Evolutionary conservation across 176 grass and related monocot species (phyloP), one percentile per base, ranked within the genome.

Genomic region (Zea mays): DNA sequence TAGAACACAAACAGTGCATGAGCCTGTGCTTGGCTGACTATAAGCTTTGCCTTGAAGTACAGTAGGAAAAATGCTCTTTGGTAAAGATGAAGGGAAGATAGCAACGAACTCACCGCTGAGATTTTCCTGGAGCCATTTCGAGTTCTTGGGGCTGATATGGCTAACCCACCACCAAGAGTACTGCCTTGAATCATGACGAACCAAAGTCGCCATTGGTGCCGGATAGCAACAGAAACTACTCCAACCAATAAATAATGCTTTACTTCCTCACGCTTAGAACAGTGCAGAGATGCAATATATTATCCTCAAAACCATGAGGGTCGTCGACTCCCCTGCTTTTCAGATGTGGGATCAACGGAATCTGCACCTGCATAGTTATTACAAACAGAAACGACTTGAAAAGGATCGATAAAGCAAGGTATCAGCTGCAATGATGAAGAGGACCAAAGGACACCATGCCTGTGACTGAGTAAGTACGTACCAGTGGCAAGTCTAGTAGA

Each of bases 61-160:
- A 50, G 17, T 44, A 77, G 16, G 36, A 55, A 67, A 57, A 81
- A 54, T 42, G 65, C 45, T 45, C 35, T 35, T 44, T 64, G 60
- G 7, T 75, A 69, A 6, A 73, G 8, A 56, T 68, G 63, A 38
- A 71, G 4, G 35, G 75, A 76, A 66, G 7, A 81, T 60, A 76
- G n/a, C 14, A 21, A 82, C 69, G 54, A 38, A 70, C 66, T 45
- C 66, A 98, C 95, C 95, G 8, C 77, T 90, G 41, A 98, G 90
- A 80, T 91, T 92, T 77, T 87, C 90, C 74, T 91, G 85, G 59
- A 98, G 95, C 95, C 95, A 98, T 91, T 92, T 94, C 42, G 95
- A 98, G 74, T 98, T 91, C 75, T 90, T 89, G 54, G 95, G 91
- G 65, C 90, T 94, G 79, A 93, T 90, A 87, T 97, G 91, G 81